Base-by-base conservation (phyloP, 73 alveolate species). In the Loxodes magnus region DNA sequence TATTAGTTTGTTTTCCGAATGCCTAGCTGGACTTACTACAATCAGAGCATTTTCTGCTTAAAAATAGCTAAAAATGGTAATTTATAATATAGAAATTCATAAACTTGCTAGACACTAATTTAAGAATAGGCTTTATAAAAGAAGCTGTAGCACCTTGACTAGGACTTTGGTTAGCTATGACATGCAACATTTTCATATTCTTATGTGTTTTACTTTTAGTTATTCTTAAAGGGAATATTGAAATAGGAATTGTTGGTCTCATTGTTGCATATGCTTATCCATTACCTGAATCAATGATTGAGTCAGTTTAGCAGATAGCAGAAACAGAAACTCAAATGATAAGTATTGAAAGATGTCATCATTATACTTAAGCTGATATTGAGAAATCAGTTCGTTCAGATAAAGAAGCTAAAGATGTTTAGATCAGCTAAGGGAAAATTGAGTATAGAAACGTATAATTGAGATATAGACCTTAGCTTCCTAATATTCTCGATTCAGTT, bases 11-110 rank as follows among this genome's bases (percentile, higher is more conserved):
- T 65, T 88, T 26, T 63, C 75, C 30, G 98, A 92, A 57, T 67
- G 94, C 9, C 69, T 81, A 12, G 35, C 71, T 19, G 98, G 98
- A 10, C 61, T 74, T 12, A 50, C 86, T 7, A 79, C 95, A 5
- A 88, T 92, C 17, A 61, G 98, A 52, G 94, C 96, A 2, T 88
- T 42, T 57, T 62, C 74, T 22, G n/a, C n/a, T n/a, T n/a, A n/a
- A n/a, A n/a, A n/a, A n/a, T n/a, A n/a, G n/a, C n/a, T n/a, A n/a
- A n/a, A n/a, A n/a, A n/a, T n/a, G n/a, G n/a, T n/a, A n/a, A n/a
- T n/a, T n/a, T n/a, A n/a, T n/a, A n/a, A n/a, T n/a, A n/a, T n/a
- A n/a, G n/a, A n/a, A n/a, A n/a, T n/a, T n/a, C n/a, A n/a, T n/a
- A n/a, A n/a, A n/a, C n/a, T n/a, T n/a, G n/a, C n/a, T n/a, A n/a